Evolutionary conservation across 1,284 basidiomycete species (phyloP), one percentile per base, ranked within the genome.

Genomic region (Mycena sp.): DNA sequence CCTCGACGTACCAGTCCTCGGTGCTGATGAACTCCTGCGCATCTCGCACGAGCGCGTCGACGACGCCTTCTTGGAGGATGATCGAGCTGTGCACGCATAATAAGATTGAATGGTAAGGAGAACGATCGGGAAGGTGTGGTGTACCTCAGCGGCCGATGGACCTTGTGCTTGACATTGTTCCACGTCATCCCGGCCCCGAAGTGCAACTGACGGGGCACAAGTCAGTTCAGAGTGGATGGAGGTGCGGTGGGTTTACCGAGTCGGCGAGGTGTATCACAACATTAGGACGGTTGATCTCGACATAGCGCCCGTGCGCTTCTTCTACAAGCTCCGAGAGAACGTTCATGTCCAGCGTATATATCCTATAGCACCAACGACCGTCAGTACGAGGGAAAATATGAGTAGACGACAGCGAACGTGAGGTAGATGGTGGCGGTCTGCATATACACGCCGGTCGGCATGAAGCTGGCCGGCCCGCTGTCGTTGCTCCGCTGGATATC

Each of bases 1-100:
- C 80, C 49, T 81, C 76, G 43, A 72, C 68, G 67, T 85, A 86
- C 85, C 85, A 87, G n/a, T 78, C 74, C 64, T 86, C 84, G 4
- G 78, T 77, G 17, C 75, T 72, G 16, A 87, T 69, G 64, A 88
- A 87, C 50, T 87, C 85, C 14, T 74, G 73, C 0, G 81, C 81
- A 65, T 88, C 86, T 17, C 76, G 69, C 9, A 86, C 71, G 4
- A 88, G 70, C 3, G 76, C 77, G 6, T 84, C 79, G 19, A 86
- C 75, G 17, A 83, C 74, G 14, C 80, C 81, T 11, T 79, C 75
- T 7, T 80, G 79, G 9, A 87, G 74, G 44, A 87, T 80, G 58
- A 88, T 81, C 4, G 85, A 85, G 51, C 77, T 63, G 55, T 6
- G 37, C n/a, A n/a, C n/a, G n/a, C n/a, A n/a, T n/a, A n/a, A n/a